These are phyloP conservation scores for Gracilariopsis chorda DNA, from an alignment of 23 red algal species.

Conservation along the genomic window DNA sequence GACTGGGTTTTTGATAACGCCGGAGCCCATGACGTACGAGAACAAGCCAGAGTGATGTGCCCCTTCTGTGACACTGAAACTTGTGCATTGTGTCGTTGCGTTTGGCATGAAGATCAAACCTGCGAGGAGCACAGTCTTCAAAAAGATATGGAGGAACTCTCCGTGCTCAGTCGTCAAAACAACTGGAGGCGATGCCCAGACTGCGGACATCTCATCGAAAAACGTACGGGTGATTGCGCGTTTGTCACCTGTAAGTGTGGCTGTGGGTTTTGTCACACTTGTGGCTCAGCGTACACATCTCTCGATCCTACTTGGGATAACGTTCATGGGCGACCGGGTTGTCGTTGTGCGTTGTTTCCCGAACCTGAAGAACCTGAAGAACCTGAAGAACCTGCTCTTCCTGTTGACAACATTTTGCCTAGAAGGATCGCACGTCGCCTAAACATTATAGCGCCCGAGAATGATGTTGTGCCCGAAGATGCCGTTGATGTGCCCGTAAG, in stretches of 20 bases:
- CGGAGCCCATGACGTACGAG: neutral
- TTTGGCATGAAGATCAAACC: conserved; percentile 32
- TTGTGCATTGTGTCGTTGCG: neutral
- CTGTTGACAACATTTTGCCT: too few relatives aligned
- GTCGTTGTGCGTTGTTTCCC: conserved; percentile 9
- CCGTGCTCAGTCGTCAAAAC: neutral
- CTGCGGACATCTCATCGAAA: conserved; percentile 8
- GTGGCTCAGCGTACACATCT: neutral
- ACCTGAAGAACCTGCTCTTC: neutral
- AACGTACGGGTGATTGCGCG: neutral
- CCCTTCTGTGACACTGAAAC: conserved; percentile 1
- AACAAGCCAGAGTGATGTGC: conserved; percentile 7
- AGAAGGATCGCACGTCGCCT: too few relatives aligned
- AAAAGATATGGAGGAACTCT: neutral
- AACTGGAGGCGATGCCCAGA: conserved; percentile 16
- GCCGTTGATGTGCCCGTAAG: neutral
- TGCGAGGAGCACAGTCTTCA: neutral
- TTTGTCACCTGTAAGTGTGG: conserved; percentile 33
- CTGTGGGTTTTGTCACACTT: conserved; percentile 48
- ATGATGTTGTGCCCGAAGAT: neutral
- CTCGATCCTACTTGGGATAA: neutral
- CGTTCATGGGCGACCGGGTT: conserved; percentile 8
- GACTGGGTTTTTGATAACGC: conserved; percentile 18
- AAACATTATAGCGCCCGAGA: too few relatives aligned
- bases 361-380: neutral